Conservation (phyloP, 2,329 filamentous ascomycete genomes). For the Botrytis fabae region DNA sequence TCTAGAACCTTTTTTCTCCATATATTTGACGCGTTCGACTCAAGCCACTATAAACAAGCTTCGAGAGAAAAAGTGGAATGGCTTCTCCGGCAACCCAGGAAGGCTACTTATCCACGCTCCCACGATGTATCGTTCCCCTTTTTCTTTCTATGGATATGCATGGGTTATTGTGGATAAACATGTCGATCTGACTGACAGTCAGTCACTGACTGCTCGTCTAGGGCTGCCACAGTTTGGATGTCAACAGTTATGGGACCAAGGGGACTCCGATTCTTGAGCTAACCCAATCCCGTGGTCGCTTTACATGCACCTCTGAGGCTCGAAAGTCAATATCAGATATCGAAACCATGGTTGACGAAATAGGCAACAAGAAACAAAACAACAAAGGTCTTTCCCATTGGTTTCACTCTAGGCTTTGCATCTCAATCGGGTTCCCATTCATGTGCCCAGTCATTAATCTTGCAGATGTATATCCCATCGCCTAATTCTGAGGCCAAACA, state of each 20-base stretch:
- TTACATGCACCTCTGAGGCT: constrained; percentile 1
- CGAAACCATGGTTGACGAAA: background rate
- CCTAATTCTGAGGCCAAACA: background rate
- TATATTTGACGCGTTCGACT: constrained; percentile 16
- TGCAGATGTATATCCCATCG: background rate
- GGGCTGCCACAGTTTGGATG: constrained; percentile 4
- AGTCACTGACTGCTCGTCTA: background rate
- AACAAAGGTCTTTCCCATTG: background rate
- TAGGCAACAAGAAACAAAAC: constrained; percentile 1
- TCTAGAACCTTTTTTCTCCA: constrained; percentile 14
- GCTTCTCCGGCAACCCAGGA: background rate
- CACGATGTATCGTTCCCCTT: background rate
- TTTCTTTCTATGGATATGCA: background rate
- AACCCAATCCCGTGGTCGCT: background rate
- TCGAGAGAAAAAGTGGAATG: constrained; percentile 11
- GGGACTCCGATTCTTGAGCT: background rate
- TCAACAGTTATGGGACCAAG: background rate
- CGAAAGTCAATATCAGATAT: background rate
- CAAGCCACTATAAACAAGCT: background rate
- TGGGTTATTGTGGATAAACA: background rate
- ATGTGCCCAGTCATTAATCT: background rate
- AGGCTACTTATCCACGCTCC: background rate
- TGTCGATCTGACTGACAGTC: constrained; percentile 9
- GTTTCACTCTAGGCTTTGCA: background rate
- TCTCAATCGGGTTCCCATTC: background rate